A percentile compares a stretch with the other conserved stretches of the same genome.
These are phyloP conservation scores for Candida smagusa DNA, from an alignment of 1,139 yeast genomes.

Conservation along the genomic window DNA sequence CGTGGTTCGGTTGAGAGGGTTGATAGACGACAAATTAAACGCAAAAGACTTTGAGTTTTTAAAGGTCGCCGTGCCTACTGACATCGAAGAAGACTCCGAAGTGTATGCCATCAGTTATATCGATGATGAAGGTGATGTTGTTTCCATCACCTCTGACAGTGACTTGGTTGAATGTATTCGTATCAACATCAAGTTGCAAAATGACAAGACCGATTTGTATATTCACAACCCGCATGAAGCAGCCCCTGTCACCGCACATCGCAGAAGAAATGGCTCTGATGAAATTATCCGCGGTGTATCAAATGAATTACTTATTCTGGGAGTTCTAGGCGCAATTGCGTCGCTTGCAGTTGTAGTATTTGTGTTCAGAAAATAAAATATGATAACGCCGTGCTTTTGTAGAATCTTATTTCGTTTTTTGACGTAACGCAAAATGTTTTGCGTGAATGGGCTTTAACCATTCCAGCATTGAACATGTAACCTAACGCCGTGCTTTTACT, in stretches of 20 bases:
- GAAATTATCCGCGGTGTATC: slow-evolving; percentile 54
- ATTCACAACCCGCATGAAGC: slow-evolving; percentile 66
- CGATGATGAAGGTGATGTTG: slow-evolving; percentile 85
- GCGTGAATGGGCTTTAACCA: too few species aligned
- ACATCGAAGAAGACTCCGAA: slow-evolving; percentile 1
- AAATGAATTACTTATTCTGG: slow-evolving; percentile 60
- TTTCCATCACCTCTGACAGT: slow-evolving; percentile 69
- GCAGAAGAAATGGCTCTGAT: slow-evolving; percentile 8
- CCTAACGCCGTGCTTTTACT: too few species aligned
- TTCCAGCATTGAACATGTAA: too few species aligned
- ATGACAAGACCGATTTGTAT: slow-evolving; percentile 67
- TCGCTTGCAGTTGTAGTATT: slow-evolving; percentile 56
- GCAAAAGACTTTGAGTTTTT: slow-evolving; percentile 43
- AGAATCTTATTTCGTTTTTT: too few species aligned
- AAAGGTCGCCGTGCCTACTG: slow-evolving; percentile 13
- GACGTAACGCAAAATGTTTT: too few species aligned
- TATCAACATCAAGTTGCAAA: slow-evolving; percentile 46
- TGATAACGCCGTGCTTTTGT: too few species aligned
- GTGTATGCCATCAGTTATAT: slow-evolving; percentile 69
- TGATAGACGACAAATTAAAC: slow-evolving; percentile 45
- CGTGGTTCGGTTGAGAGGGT: slow-evolving; percentile 37
- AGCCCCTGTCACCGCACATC: slow-evolving; percentile 22
- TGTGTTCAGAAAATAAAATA: slow-evolving; percentile 30
- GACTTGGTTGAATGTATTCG: slow-evolving; percentile 72
- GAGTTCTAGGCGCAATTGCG: slow-evolving; percentile 61